Evolutionary conservation across 140 eudicot species (phyloP).

Genomic region (Stevia rebaudiana): DNA sequence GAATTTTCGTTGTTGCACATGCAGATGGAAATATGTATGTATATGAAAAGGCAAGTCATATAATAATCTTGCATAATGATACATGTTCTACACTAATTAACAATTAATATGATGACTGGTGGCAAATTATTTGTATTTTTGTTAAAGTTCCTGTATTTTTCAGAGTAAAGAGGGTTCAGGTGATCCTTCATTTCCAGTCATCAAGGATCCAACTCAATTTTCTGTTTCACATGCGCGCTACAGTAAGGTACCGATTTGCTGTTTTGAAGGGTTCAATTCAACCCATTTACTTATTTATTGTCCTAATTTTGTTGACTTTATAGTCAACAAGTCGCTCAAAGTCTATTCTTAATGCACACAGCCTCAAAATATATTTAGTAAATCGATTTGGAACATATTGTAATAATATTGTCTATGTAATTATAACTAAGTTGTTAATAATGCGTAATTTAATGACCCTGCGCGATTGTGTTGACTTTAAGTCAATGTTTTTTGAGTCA

Average conservation of each 20-base stretch:
- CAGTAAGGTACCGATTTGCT: slow-evolving; percentile 57
- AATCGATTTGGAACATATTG: neutral
- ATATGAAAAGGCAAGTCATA: slow-evolving; percentile 83
- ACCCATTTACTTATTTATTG: neutral
- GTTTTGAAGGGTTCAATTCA: slow-evolving; percentile 1
- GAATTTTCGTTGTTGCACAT: slow-evolving; percentile 80
- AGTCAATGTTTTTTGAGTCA: neutral
- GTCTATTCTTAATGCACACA: neutral
- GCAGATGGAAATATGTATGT: slow-evolving; percentile 93
- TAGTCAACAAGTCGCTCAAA: neutral
- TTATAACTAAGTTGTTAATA: neutral
- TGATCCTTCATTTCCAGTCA: slow-evolving; percentile 80
- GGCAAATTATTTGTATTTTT: slow-evolving; percentile 5
- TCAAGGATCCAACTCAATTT: slow-evolving; percentile 88
- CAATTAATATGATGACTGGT: slow-evolving; percentile 6
- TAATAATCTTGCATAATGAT: neutral
- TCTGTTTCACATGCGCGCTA: slow-evolving; percentile 90
- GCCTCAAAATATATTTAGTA: neutral
- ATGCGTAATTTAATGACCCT: neutral
- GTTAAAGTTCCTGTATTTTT: slow-evolving; percentile 11
- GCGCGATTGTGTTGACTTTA: neutral
- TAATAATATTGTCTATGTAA: neutral
- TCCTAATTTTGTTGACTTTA: neutral
- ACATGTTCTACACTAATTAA: slow-evolving; percentile 3
- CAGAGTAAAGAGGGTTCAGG: slow-evolving; percentile 90